Evolutionary conservation across 805 yeast species (phyloP).

Genomic region (Saccharomyces kudriavzevii): DNA sequence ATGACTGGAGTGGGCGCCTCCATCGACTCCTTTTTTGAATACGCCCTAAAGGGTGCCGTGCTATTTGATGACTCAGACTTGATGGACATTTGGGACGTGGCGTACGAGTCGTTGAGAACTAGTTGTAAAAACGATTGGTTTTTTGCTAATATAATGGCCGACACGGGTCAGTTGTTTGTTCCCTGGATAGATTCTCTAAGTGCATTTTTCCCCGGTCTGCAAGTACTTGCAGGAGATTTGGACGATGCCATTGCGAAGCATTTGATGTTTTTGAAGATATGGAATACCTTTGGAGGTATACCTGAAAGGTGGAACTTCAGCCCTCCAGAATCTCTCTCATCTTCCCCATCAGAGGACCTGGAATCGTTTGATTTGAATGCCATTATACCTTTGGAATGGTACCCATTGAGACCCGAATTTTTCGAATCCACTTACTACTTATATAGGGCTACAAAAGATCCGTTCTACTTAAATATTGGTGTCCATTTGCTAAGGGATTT

Average conservation of each 20-base stretch:
- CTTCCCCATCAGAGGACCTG: neutral
- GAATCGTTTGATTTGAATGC: neutral
- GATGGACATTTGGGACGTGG: slow-evolving; percentile 46
- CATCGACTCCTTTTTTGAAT: slow-evolving; percentile 83
- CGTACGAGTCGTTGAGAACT: slow-evolving; percentile 51
- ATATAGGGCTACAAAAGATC: slow-evolving; percentile 79
- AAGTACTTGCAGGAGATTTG: slow-evolving; percentile 70
- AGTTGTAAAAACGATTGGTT: slow-evolving; percentile 47
- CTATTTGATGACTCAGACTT: slow-evolving; percentile 56
- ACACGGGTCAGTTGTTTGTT: slow-evolving; percentile 42
- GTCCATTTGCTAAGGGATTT: slow-evolving; percentile 52
- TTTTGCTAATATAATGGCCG: slow-evolving; percentile 48
- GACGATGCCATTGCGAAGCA: slow-evolving; percentile 57
- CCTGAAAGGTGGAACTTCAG: slow-evolving; percentile 79
- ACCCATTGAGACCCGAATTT: slow-evolving; percentile 87
- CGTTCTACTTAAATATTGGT: slow-evolving; percentile 72
- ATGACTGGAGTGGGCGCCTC: slow-evolving; percentile 85
- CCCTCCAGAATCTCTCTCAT: neutral
- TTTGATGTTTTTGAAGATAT: slow-evolving; percentile 57
- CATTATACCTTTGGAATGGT: slow-evolving; percentile 60
- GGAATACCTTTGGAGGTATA: slow-evolving; percentile 71
- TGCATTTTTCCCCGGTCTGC: slow-evolving; percentile 85
- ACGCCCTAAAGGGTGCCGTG: slow-evolving; percentile 69
- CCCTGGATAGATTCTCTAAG: slow-evolving; percentile 80
- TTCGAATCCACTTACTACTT: slow-evolving; percentile 81